phyloP scores from a whole-genome alignment of 1,139 yeast genomes.

The Debaryomyces nepalensis region DNA sequence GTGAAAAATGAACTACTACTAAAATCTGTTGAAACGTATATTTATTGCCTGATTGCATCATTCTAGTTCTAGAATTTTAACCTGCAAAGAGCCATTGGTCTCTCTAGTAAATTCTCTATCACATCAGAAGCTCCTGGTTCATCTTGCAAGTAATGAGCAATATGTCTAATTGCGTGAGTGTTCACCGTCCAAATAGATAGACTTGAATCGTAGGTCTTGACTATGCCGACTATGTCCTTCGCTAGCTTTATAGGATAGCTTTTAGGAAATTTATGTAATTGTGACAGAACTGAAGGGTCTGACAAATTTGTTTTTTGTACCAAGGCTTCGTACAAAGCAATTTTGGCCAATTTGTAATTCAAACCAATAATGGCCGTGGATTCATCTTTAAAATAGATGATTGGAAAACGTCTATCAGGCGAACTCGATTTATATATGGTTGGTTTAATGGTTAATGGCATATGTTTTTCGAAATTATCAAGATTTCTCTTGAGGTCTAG shows the following conservation, averaged over 20 bases:
- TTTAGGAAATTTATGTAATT: constrained; percentile 29
- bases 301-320: constrained; percentile 25
- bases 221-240: constrained; percentile 44
- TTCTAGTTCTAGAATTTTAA: constrained; percentile 20
- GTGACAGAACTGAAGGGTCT: constrained; percentile 23
- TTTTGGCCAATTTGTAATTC: constrained; percentile 36
- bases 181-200: constrained; percentile 41
- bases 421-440: constrained; percentile 34
- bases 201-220: constrained; percentile 41
- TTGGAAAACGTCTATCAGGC: constrained; percentile 30
- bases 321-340: constrained; percentile 37
- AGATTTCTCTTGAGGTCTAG: constrained; percentile 28
- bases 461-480: constrained; percentile 33
- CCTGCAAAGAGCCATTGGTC: constrained; percentile 32
- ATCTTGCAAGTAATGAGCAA: constrained; percentile 33
- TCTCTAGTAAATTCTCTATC: constrained; percentile 31
- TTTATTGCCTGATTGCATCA: too few species aligned
- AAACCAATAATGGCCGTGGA: constrained; percentile 38
- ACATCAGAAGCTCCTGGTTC: constrained; percentile 33
- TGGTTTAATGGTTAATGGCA: constrained; percentile 39
- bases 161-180: constrained; percentile 38
- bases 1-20: constrained; percentile 10
- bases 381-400: constrained; percentile 41
- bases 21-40: too few species aligned
- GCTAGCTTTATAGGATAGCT: constrained; percentile 35